Base-by-base conservation (phyloP, 805 yeast genomes). In the Danielia oregonensis region DNA sequence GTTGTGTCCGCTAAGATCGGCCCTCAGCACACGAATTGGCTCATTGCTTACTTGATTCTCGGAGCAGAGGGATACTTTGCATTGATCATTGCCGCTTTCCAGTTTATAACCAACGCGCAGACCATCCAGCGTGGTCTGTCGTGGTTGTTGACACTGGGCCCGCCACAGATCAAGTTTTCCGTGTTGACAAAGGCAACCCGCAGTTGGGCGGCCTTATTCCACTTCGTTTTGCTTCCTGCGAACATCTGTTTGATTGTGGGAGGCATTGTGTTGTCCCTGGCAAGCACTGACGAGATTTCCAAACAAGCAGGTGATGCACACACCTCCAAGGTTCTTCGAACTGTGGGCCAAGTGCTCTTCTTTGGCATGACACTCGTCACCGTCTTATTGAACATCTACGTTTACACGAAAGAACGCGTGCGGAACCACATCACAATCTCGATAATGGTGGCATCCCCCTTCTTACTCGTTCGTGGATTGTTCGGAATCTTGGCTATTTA, bases 1-100 rank as follows among this genome's bases (percentile, higher is more conserved):
- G 47, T 61, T 2, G 65, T 52, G 6, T 59, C 56, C 41, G 46
- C 64, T 1, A 37, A 33, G 4, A 37, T 48, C 15, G 67, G 67
- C 2, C 37, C 37, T 26, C 40, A 30, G 2, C 53, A 53, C 29
- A 57, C 40, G 40, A 48, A 55, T 35, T 61, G 63, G 63, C 39
- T 61, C 12, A 44, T 61, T 31, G 63, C 61, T 1, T 61, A 61
- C 39, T 43, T 61, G 33, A 57, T 59, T 10, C 46, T 61, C 22
- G 43, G 56, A 4, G 63, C 63, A 23, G 65, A 61, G 43, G 65
- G 65, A 10, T 61, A 60, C 29, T 58, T 61, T 40, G 38, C 43
- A 4, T 46, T 61, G 17, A 54, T 61, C 12, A 38, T 60, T n/a
- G 35, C 52, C 10, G 15, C 52, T 2, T 54, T 59, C 26, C 46